Evolutionary conservation across 805 yeast species (phyloP), one percentile per base, ranked within the genome.

Genomic region (Pichia manshurica): DNA sequence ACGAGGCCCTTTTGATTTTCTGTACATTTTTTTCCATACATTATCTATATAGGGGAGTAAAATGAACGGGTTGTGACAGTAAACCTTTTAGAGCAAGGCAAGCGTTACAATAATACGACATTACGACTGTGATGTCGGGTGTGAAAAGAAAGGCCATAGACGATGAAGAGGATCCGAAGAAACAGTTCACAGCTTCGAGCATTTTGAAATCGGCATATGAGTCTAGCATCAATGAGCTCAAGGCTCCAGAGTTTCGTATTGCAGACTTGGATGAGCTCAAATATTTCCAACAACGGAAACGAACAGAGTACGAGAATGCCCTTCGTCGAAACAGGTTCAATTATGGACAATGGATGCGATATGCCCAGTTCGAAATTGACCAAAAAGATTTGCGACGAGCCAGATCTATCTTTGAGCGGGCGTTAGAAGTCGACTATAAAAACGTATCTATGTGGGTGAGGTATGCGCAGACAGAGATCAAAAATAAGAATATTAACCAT

Each of bases 301-400:
- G 99, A 51, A 74, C 77, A 31, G 96, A 87, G 55, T 91, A 72
- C 61, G 98, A 93, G 65, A 82, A 82, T 54, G 95, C 90, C n/a
- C 67, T 93, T 45, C 79, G 93, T 56, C 75, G 93, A 55, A 91
- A 91, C 61, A 69, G 96, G 50, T 75, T 84, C 32, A 89, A 88
- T 58, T 73, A 77, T 58, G 84, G 87, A 2, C 96, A 89, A 61
- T 93, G 98, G 96, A 73, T 87, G 61, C 71, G 96, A 47, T 93
- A 91, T 63, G 98, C 96, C 0, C 77, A 76, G 49, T 87, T 89
- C 78, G 99, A 91, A 64, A 63, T 82, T 4, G 84, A 84, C 5
- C 91, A 87, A 56, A 83, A 80, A 50, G 96, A 91, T 58, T 72
- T 77, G 51, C 72, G 77, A 17, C 71, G 97, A 20, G 96, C 95